These are phyloP conservation scores for Arctium minus DNA, from an alignment of 129 eudicot genomes.

Conservation along the genomic window DNA sequence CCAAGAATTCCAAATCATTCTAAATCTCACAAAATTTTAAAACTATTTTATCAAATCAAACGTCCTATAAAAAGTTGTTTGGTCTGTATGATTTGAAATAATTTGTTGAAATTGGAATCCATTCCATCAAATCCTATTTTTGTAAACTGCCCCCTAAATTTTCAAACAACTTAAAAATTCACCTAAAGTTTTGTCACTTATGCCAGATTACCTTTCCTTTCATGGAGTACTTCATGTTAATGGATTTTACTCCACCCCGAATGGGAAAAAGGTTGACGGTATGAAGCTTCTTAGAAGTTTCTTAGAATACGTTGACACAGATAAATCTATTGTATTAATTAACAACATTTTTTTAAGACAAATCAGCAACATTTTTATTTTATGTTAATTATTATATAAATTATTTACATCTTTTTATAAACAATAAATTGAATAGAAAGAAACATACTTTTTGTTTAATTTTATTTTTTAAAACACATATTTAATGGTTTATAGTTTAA, in stretches of 20 bases:
- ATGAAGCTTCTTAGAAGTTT: constrained; percentile 24
- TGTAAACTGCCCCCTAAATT: background rate
- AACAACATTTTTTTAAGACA: too few relatives aligned
- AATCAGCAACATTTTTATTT: background rate
- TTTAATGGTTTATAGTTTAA: too few relatives aligned
- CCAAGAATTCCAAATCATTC: too few relatives aligned
- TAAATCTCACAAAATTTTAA: too few relatives aligned
- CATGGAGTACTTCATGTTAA: background rate
- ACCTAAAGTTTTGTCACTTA: background rate
- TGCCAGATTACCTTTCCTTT: background rate
- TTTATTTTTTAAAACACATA: too few relatives aligned
- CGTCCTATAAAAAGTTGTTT: too few relatives aligned
- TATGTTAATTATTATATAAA: background rate
- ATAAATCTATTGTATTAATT: background rate
- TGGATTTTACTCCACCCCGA: background rate
- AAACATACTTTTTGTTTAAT: too few relatives aligned
- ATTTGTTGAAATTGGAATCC: too few relatives aligned
- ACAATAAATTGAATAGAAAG: too few relatives aligned
- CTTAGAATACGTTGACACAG: background rate
- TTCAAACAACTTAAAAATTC: background rate
- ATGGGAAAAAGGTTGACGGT: background rate
- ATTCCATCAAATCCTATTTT: too few relatives aligned
- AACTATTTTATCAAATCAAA: too few relatives aligned
- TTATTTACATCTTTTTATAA: background rate
- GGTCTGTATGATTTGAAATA: too few relatives aligned